A percentile compares a stretch with the other conserved stretches of the same genome.
These are phyloP conservation scores for Trichoderma virens DNA, from an alignment of 495 filamentous ascomycete genomes.

Conservation along the genomic window DNA sequence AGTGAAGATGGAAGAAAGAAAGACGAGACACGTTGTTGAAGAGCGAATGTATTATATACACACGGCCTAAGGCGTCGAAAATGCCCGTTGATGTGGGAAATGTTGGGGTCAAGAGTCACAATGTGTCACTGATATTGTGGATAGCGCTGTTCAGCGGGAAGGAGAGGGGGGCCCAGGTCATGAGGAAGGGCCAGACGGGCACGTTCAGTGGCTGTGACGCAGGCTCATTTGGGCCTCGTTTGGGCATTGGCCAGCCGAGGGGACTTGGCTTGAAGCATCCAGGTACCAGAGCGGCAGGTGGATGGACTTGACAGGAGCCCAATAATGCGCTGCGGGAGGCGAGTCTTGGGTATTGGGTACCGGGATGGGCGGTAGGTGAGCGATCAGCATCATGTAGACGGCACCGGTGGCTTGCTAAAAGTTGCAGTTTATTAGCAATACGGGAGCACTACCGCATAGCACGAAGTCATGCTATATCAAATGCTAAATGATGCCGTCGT, in stretches of 20 bases:
- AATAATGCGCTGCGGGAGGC: not conserved
- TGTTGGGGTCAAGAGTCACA: not conserved
- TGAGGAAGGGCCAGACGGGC: not conserved
- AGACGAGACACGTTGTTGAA: too few species aligned
- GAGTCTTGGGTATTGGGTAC: not conserved
- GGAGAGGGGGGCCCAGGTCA: not conserved
- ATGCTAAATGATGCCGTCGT: too few species aligned
- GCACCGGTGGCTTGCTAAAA: too few species aligned
- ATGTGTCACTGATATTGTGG: constrained; percentile 4
- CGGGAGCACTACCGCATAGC: too few species aligned
- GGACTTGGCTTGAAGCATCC: not conserved
- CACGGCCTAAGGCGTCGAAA: not conserved
- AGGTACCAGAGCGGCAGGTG: not conserved
- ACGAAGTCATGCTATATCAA: too few species aligned
- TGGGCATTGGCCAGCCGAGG: not conserved
- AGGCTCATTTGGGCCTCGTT: not conserved
- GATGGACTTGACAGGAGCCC: not conserved
- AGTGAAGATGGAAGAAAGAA: not conserved
- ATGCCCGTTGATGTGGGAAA: not conserved
- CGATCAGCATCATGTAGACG: not conserved
- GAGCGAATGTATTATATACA: too few species aligned
- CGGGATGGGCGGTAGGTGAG: not conserved
- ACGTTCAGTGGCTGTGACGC: not conserved
- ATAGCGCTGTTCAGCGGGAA: not conserved
- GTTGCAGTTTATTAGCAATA: not conserved